Percentiles rank a stretch among this genome's conserved stretches.
Evolutionary conservation across 495 filamentous ascomycete genomes (phyloP).

Genomic region (Filosporella fistucella): DNA sequence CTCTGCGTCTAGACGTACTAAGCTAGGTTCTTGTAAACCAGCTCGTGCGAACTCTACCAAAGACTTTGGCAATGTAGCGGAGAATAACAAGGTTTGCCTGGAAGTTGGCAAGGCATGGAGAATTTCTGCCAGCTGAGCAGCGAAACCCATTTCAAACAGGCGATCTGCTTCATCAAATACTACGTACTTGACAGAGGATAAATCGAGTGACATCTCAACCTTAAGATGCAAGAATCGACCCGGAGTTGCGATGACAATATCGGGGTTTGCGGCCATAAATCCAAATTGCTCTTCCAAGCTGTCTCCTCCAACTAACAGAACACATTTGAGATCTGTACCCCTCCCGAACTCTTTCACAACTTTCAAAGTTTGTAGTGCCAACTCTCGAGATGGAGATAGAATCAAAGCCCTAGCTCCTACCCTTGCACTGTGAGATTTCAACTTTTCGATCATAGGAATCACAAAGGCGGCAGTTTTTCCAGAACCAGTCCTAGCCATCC

Average conservation of each 20-base stretch:
- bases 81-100: slow-evolving; percentile 90
- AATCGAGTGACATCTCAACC: slow-evolving; percentile 88
- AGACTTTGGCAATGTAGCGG: slow-evolving; percentile 87
- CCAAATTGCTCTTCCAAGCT: slow-evolving; percentile 94
- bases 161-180: slow-evolving; percentile 98
- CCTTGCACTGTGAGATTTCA: slow-evolving; percentile 82
- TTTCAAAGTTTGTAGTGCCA: slow-evolving; percentile 92
- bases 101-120: slow-evolving; percentile 77
- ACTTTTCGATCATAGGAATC: slow-evolving; percentile 92
- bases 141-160: slow-evolving; percentile 97
- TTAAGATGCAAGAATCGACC: slow-evolving; percentile 93
- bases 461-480: slow-evolving; percentile 98
- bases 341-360: slow-evolving; percentile 90
- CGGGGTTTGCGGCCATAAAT: slow-evolving; percentile 88
- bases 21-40: slow-evolving; percentile 80
- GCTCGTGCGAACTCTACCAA: slow-evolving; percentile 94
- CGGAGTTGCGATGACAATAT: slow-evolving; percentile 94
- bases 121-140: slow-evolving; percentile 88
- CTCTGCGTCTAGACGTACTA: slow-evolving; percentile 87
- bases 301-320: slow-evolving; percentile 91
- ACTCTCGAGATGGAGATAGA: slow-evolving; percentile 84
- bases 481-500: slow-evolving; percentile 94
- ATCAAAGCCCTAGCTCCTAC: slow-evolving; percentile 83
- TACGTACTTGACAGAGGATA: slow-evolving; percentile 82
- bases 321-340: slow-evolving; percentile 84